These are phyloP conservation scores for Spathaspora hagerdaliae DNA, from an alignment of 805 yeast genomes.

Conservation along the genomic window DNA sequence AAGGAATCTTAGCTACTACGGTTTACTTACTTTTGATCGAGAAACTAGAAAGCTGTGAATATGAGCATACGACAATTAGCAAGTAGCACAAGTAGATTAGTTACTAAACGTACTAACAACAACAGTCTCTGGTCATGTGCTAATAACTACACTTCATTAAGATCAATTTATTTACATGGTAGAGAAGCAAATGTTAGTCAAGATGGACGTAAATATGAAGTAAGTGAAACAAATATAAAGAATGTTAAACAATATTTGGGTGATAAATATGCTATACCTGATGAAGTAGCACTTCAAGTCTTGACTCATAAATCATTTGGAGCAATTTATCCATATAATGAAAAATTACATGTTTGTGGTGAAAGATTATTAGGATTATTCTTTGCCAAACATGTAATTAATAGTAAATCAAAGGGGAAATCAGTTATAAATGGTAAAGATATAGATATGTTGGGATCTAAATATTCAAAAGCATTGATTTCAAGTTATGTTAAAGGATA, in stretches of 20 bases:
- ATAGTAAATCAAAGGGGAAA: conserved; percentile 17
- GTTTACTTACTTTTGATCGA: neutral
- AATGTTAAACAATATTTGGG: conserved; percentile 46
- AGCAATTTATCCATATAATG: conserved; percentile 86
- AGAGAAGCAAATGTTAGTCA: conserved; percentile 39
- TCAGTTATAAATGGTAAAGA: conserved; percentile 44
- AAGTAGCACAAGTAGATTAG: neutral
- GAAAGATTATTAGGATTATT: conserved; percentile 52
- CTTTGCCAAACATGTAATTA: conserved; percentile 42
- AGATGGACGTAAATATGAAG: conserved; percentile 47
- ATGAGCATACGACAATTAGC: conserved; percentile 12
- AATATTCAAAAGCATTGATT: conserved; percentile 46
- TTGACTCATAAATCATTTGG: conserved; percentile 94
- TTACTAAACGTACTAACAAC: neutral
- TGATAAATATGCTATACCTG: conserved; percentile 50
- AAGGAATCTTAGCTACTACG: too few species aligned
- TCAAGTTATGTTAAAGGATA: conserved; percentile 49
- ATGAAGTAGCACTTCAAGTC: conserved; percentile 66
- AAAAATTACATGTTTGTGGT: conserved; percentile 74
- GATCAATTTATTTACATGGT: conserved; percentile 39
- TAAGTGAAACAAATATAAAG: conserved; percentile 43
- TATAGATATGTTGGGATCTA: conserved; percentile 59
- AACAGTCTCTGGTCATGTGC: too few species aligned
- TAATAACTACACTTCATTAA: too few species aligned
- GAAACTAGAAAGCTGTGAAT: neutral